Percentiles rank a stretch among this genome's conserved stretches.
These are phyloP conservation scores for Rhizopogon vulgaris DNA, from an alignment of 768 basidiomycete species.

Conservation along the genomic window DNA sequence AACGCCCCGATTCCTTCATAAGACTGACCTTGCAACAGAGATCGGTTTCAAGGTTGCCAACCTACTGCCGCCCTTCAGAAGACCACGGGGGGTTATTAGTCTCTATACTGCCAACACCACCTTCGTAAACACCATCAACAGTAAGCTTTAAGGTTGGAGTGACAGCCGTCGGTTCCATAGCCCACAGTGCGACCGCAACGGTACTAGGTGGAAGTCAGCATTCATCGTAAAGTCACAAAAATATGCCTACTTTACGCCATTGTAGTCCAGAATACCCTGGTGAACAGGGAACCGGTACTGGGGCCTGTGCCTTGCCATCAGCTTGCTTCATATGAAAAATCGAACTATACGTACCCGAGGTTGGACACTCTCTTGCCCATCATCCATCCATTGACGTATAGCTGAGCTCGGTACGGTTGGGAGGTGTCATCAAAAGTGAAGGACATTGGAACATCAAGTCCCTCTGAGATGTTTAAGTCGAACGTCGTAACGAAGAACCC, in stretches of 20 bases:
- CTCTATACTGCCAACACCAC: conserved; percentile 54
- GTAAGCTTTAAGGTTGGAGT: conserved; percentile 48
- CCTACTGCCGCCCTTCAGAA: background rate
- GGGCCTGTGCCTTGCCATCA: conserved; percentile 38
- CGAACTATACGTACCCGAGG: conserved; percentile 44
- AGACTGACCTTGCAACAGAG: too few relatives aligned
- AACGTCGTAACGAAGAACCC: conserved; percentile 82
- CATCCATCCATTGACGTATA: conserved; percentile 89
- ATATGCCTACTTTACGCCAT: conserved; percentile 53
- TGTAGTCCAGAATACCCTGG: conserved; percentile 71
- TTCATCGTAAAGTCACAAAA: background rate
- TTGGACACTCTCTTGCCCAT: conserved; percentile 77
- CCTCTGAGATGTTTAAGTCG: conserved; percentile 49
- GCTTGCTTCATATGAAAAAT: background rate
- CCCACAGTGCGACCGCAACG: conserved; percentile 65
- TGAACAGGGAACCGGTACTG: conserved; percentile 81
- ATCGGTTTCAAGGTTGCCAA: background rate
- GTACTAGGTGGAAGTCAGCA: conserved; percentile 29
- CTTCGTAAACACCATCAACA: conserved; percentile 54
- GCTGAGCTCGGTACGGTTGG: conserved; percentile 63
- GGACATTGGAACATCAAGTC: conserved; percentile 63
- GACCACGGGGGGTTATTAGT: conserved; percentile 59
- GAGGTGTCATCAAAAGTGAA: conserved; percentile 62
- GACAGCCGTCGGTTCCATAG: conserved; percentile 44
- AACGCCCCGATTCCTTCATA: too few relatives aligned